phyloP scores from a whole-genome alignment of 768 basidiomycete genomes.

The Lepiota brunneoincarnata region DNA sequence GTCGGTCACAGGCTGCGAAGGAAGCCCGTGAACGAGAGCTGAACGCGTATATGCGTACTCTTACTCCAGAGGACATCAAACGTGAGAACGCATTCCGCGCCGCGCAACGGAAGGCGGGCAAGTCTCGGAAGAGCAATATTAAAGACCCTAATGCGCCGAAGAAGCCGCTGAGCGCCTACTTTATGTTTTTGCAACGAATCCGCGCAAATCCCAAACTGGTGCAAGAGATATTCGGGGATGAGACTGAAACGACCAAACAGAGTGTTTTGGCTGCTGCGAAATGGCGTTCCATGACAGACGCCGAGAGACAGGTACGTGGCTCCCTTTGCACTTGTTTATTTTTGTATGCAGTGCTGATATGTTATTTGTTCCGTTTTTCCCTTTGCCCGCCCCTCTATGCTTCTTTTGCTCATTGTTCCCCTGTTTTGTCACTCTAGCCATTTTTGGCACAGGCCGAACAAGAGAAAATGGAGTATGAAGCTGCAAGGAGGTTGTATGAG shows the following conservation, averaged over 20 bases:
- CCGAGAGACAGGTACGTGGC: conserved; percentile 78
- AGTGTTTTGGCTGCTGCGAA: conserved; percentile 90
- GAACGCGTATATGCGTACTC: conserved; percentile 78
- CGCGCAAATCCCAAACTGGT: conserved; percentile 76
- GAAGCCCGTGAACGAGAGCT: conserved; percentile 82
- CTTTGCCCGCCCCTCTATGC: neutral
- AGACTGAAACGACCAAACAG: conserved; percentile 93
- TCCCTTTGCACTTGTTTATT: conserved; percentile 14
- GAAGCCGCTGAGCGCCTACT: conserved; percentile 93
- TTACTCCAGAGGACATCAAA: conserved; percentile 93
- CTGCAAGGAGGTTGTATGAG: conserved; percentile 82
- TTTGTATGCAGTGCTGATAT: conserved; percentile 1
- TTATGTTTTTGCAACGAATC: conserved; percentile 92
- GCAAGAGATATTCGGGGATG: conserved; percentile 79
- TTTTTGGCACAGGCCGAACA: conserved; percentile 92
- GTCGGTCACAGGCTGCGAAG: conserved; percentile 81
- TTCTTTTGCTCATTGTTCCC: conserved; percentile 16
- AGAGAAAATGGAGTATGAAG: conserved; percentile 93
- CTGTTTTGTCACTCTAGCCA: conserved; percentile 47
- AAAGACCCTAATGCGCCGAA: conserved; percentile 97
- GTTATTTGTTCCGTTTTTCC: neutral
- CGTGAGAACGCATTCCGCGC: conserved; percentile 90
- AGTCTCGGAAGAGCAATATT: conserved; percentile 90
- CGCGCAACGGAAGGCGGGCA: conserved; percentile 90
- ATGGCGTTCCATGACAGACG: conserved; percentile 92